phyloP scores from a whole-genome alignment of 1,284 basidiomycete species.

The Tetrapyrgos nigripes region DNA sequence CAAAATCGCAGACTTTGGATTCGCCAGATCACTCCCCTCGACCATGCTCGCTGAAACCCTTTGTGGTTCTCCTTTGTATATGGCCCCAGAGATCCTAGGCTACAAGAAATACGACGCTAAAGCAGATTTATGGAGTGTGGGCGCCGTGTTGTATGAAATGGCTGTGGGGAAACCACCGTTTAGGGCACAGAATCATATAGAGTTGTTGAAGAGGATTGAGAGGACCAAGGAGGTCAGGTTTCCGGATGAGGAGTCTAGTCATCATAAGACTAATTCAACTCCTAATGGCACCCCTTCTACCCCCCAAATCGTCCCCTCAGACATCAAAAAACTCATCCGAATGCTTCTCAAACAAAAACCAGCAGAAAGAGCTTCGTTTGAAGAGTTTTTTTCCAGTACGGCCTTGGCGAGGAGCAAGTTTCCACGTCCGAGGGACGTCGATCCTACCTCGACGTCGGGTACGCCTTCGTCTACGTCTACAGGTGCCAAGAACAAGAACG shows the following conservation, averaged over 20 bases:
- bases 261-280: too few species aligned
- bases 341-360: constrained; percentile 85
- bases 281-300: too few species aligned
- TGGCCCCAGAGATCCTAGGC: constrained; percentile 97
- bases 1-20: constrained; percentile 98
- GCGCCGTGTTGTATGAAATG: constrained; percentile 97
- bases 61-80: constrained; percentile 97
- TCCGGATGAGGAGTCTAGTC: constrained; percentile 82
- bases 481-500: constrained; percentile 2
- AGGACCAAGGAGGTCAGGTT: constrained; percentile 87
- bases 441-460: too few species aligned
- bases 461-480: too few species aligned
- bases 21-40: constrained; percentile 91
- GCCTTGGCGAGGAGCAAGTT: constrained; percentile 86
- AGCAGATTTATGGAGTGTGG: constrained; percentile 98
- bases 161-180: constrained; percentile 93
- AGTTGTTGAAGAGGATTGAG: constrained; percentile 94
- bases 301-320: constrained; percentile 77
- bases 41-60: constrained; percentile 97
- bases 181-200: constrained; percentile 95
- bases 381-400: constrained; percentile 89
- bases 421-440: constrained; percentile 49
- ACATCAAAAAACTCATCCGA: constrained; percentile 91
- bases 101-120: constrained; percentile 99
- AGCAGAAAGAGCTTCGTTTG: constrained; percentile 86